Percentiles rank a stretch among this genome's conserved stretches.
These are phyloP conservation scores for Amanita rimosa DNA, from an alignment of 768 basidiomycete genomes.

Conservation along the genomic window DNA sequence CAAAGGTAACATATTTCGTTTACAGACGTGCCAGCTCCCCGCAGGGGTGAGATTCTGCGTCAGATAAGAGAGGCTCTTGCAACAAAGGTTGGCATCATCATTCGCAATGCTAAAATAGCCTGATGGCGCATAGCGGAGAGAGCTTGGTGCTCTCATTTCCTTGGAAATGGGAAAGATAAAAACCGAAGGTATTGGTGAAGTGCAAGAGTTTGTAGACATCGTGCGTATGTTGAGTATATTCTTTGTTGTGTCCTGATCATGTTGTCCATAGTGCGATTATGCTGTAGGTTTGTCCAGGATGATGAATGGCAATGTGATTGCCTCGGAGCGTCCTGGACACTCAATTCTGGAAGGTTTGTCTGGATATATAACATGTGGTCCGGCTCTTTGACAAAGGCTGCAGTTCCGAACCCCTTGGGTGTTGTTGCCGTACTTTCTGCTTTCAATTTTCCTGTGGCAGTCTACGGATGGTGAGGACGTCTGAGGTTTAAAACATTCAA, in stretches of 20 bases:
- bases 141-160: slow-evolving; percentile 72
- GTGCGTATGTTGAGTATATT: slow-evolving; percentile 26
- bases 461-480: slow-evolving; percentile 68
- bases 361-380: slow-evolving; percentile 7
- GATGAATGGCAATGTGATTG: slow-evolving; percentile 86
- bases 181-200: slow-evolving; percentile 86
- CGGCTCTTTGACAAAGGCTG: slow-evolving; percentile 11
- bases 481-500: too few species aligned
- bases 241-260: background rate
- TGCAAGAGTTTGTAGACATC: slow-evolving; percentile 92
- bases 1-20: background rate
- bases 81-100: slow-evolving; percentile 43
- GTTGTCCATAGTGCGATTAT: slow-evolving; percentile 67
- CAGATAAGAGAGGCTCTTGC: slow-evolving; percentile 80
- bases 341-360: slow-evolving; percentile 74
- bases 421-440: slow-evolving; percentile 71
- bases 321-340: slow-evolving; percentile 85
- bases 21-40: slow-evolving; percentile 66
- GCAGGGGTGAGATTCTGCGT: slow-evolving; percentile 77
- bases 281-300: slow-evolving; percentile 87
- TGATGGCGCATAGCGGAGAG: slow-evolving; percentile 43
- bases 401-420: slow-evolving; percentile 85
- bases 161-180: slow-evolving; percentile 89
- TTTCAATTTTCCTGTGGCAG: slow-evolving; percentile 95
- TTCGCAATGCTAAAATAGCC: slow-evolving; percentile 6